These are phyloP conservation scores for Mucor circinelloides DNA, from an alignment of 371 early-diverging fungal species.

Conservation along the genomic window DNA sequence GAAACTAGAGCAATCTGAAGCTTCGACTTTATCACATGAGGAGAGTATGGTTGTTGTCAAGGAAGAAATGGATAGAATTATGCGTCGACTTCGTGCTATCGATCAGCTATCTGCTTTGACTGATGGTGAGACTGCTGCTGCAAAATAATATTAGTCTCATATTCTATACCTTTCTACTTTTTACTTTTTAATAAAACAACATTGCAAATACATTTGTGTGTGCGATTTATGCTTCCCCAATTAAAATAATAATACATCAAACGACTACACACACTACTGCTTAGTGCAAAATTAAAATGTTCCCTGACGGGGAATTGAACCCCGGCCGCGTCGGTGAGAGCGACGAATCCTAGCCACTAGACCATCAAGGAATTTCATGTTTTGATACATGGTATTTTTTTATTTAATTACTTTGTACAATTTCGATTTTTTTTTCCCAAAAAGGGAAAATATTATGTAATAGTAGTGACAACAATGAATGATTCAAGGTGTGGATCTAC, in stretches of 20 bases:
- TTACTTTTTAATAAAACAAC: not conserved
- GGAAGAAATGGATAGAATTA: constrained; percentile 50
- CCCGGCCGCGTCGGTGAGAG: constrained; percentile 28
- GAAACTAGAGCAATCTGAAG: constrained; percentile 27
- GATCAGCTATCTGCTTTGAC: constrained; percentile 28
- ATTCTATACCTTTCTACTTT: not conserved
- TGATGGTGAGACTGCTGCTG: not conserved
- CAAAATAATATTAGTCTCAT: not conserved
- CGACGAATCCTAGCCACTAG: constrained; percentile 28
- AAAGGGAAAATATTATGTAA: no score
- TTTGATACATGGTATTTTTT: no score
- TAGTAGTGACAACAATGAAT: no score
- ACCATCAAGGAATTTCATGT: constrained; percentile 11
- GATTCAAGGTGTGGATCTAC: no score
- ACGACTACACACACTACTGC: not conserved
- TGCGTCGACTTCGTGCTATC: constrained; percentile 45
- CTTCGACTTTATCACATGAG: constrained; percentile 39
- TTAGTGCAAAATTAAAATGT: not conserved
- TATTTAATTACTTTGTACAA: no score
- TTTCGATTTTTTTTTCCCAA: no score
- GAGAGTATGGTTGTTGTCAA: constrained; percentile 43
- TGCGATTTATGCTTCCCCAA: no score
- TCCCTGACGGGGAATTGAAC: constrained; percentile 27
- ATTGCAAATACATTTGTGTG: no score
- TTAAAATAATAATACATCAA: no score